These are phyloP conservation scores for Sideroxylon spinosum DNA, from an alignment of 179 eudicot species.

Conservation along the genomic window DNA sequence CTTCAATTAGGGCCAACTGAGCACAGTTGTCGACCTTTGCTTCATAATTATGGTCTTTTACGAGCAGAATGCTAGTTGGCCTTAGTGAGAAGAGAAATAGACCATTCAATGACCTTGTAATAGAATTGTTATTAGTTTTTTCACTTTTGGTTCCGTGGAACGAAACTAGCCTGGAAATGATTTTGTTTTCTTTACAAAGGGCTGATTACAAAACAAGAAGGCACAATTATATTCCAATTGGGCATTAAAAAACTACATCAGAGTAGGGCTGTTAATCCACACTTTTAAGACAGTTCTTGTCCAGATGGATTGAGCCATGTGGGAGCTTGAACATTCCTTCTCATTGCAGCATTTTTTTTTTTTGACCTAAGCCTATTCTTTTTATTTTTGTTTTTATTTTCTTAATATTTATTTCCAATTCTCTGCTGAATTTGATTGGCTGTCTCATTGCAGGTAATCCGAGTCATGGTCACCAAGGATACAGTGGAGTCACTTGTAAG, in stretches of 20 bases:
- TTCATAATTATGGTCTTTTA: no score
- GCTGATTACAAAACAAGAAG: not conserved
- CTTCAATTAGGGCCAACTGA: no score
- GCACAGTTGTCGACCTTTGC: no score
- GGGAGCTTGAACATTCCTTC: not conserved
- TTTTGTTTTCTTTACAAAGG: not conserved
- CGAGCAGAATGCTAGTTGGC: no score
- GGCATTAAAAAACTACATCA: not conserved
- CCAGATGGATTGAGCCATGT: not conserved
- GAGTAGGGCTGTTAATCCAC: not conserved
- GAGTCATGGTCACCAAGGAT: slow-evolving; percentile 51
- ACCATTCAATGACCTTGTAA: no score
- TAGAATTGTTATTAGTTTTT: no score
- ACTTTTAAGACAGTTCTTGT: not conserved
- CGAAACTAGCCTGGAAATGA: not conserved
- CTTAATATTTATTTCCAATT: not conserved
- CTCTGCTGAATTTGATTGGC: slow-evolving; percentile 11
- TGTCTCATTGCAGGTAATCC: slow-evolving; percentile 42
- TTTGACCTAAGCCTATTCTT: not conserved
- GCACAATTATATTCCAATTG: not conserved
- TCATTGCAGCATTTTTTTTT: not conserved
- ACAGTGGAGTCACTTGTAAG: slow-evolving; percentile 27
- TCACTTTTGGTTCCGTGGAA: not conserved
- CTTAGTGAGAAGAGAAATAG: no score
- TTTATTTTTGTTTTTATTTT: not conserved